Conservation (phyloP, 306 rosid genomes). For the Rubus parviflorus region DNA sequence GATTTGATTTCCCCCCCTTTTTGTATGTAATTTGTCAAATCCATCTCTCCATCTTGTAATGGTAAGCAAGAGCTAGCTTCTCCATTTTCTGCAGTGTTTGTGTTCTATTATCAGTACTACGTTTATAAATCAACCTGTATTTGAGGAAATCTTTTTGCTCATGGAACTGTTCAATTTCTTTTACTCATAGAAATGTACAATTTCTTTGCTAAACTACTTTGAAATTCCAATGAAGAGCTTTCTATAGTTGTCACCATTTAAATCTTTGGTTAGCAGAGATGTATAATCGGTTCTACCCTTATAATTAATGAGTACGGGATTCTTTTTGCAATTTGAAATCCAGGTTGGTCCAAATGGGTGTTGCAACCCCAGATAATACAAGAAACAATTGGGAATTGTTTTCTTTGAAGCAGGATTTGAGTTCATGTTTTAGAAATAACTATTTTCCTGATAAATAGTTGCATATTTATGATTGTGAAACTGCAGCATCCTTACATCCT, state of each 20-base stretch:
- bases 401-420: too few species aligned
- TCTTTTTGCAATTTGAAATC: too few species aligned
- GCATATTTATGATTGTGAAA: too few species aligned
- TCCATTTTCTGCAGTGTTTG: neutral
- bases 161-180: neutral
- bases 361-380: too few species aligned
- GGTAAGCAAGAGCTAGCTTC: neutral
- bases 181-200: neutral
- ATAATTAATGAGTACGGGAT: too few species aligned
- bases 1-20: neutral
- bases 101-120: neutral
- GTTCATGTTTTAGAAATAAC: too few species aligned
- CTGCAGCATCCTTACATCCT: too few species aligned
- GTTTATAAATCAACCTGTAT: neutral
- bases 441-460: too few species aligned
- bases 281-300: too few species aligned
- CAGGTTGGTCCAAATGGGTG: too few species aligned
- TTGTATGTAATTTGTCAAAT: slow-evolving; percentile 3
- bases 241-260: neutral
- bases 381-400: too few species aligned
- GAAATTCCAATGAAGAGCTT: neutral
- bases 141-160: slow-evolving; percentile 4
- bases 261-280: too few species aligned
- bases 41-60: neutral
- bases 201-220: neutral